Percentiles rank a stretch among this genome's conserved stretches.
Conservation (phyloP, 352 stramenopile genomes). For the Phytopythium mirpurense region DNA sequence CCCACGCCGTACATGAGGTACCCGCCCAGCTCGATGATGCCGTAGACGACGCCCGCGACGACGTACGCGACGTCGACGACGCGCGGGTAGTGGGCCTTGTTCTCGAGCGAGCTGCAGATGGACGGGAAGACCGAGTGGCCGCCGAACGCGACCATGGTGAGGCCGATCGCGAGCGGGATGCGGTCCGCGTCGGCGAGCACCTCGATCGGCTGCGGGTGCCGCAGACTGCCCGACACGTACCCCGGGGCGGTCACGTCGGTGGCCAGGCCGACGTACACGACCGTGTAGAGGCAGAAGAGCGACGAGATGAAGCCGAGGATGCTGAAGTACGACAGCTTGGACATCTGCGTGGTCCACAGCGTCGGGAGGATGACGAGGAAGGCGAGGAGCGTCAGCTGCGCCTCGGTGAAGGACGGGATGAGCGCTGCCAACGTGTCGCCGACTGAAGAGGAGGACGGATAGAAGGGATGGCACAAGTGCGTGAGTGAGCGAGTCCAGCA, state of each 20-base stretch:
- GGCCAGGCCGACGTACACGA: constrained; percentile 72
- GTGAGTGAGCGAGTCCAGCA: neutral
- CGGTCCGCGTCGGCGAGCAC: constrained; percentile 58
- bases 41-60: constrained; percentile 70
- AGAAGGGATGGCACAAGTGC: too few relatives aligned
- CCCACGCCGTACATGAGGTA: constrained; percentile 82
- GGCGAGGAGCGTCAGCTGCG: constrained; percentile 57
- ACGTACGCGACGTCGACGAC: constrained; percentile 74
- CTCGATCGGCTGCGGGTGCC: constrained; percentile 53
- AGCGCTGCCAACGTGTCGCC: constrained; percentile 71
- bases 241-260: constrained; percentile 33
- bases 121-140: constrained; percentile 87
- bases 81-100: constrained; percentile 51
- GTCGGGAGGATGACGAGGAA: constrained; percentile 76
- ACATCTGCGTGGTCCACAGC: constrained; percentile 77
- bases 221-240: constrained; percentile 50
- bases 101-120: constrained; percentile 82
- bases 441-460: constrained; percentile 23
- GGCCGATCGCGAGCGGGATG: constrained; percentile 72
- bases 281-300: constrained; percentile 66
- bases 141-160: constrained; percentile 85
- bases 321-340: constrained; percentile 81
- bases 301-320: constrained; percentile 83
- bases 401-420: constrained; percentile 54
- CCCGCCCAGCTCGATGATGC: constrained; percentile 60